phyloP scores from a whole-genome alignment of 108 stramenopile species.

The Schizochytrium sp. region DNA sequence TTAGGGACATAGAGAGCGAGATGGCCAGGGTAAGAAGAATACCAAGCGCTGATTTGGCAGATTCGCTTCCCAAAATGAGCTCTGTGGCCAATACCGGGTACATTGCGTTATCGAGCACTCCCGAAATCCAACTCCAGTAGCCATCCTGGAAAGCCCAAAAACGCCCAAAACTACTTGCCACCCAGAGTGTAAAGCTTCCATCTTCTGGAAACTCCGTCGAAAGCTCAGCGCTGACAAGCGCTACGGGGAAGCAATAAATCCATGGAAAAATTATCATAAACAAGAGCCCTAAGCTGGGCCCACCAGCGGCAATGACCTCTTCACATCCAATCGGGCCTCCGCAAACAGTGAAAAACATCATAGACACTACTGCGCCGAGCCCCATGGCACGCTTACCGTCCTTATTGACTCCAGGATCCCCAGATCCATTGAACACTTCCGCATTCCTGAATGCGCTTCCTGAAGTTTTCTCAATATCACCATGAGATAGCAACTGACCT shows the following conservation, averaged over 20 bases:
- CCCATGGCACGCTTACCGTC: not conserved
- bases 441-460: no score
- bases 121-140: slow-evolving; percentile 55
- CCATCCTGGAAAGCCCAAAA: slow-evolving; percentile 59
- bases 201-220: slow-evolving; percentile 38
- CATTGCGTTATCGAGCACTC: slow-evolving; percentile 57
- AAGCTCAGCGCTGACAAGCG: slow-evolving; percentile 39
- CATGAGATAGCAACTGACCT: no score
- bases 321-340: slow-evolving; percentile 54
- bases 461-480: no score
- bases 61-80: slow-evolving; percentile 7
- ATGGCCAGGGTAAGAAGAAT: not conserved
- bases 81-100: slow-evolving; percentile 43
- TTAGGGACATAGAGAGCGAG: slow-evolving; percentile 21
- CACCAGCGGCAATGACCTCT: slow-evolving; percentile 25
- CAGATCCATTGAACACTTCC: no score
- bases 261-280: slow-evolving; percentile 32
- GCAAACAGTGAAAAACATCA: slow-evolving; percentile 53
- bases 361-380: not conserved
- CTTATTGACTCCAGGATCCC: not conserved
- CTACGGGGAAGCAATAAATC: slow-evolving; percentile 3
- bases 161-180: slow-evolving; percentile 10
- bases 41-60: not conserved
- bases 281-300: slow-evolving; percentile 11
- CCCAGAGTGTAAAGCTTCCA: slow-evolving; percentile 56